A percentile compares a stretch with the other conserved stretches of the same genome.
These are phyloP conservation scores for Clitopilus passeckerianus DNA, from an alignment of 768 basidiomycete species.

Conservation along the genomic window DNA sequence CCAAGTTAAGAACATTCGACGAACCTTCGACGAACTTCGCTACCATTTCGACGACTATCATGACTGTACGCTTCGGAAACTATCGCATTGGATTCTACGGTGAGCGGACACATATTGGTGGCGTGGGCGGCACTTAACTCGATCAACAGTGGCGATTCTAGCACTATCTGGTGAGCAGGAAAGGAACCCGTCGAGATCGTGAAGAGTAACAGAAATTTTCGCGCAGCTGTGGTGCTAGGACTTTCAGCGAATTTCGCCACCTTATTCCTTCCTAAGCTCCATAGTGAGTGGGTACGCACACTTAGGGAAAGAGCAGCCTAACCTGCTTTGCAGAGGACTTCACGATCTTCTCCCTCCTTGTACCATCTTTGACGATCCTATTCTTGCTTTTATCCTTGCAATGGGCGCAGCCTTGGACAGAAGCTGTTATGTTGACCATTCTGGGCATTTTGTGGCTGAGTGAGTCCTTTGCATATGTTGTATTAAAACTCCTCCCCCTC, in stretches of 20 bases:
- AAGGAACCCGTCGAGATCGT: neutral
- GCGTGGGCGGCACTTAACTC: constrained; percentile 5
- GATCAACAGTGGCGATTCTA: constrained; percentile 33
- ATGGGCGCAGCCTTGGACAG: constrained; percentile 66
- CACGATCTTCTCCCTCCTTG: constrained; percentile 62
- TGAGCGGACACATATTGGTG: constrained; percentile 18
- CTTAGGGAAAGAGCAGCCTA: neutral
- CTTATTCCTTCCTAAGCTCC: constrained; percentile 60
- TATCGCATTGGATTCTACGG: constrained; percentile 49
- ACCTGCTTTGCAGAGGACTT: constrained; percentile 49
- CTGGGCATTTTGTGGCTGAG: constrained; percentile 67
- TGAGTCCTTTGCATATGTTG: constrained; percentile 36
- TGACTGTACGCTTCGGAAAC: constrained; percentile 62
- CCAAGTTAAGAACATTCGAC: neutral
- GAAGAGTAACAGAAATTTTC: constrained; percentile 2
- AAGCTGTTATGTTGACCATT: constrained; percentile 49
- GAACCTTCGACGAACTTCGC: neutral
- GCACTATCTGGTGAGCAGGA: constrained; percentile 34
- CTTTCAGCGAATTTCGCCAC: constrained; percentile 62
- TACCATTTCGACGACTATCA: constrained; percentile 13
- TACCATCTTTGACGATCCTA: constrained; percentile 63
- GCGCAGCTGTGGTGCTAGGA: constrained; percentile 54
- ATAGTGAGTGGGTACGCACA: constrained; percentile 39
- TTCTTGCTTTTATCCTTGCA: constrained; percentile 51
- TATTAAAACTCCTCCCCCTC: neutral